A percentile compares a stretch with the other conserved stretches of the same genome.
Evolutionary conservation across 768 basidiomycete species (phyloP).

Genomic region (Boletus reticuloceps): DNA sequence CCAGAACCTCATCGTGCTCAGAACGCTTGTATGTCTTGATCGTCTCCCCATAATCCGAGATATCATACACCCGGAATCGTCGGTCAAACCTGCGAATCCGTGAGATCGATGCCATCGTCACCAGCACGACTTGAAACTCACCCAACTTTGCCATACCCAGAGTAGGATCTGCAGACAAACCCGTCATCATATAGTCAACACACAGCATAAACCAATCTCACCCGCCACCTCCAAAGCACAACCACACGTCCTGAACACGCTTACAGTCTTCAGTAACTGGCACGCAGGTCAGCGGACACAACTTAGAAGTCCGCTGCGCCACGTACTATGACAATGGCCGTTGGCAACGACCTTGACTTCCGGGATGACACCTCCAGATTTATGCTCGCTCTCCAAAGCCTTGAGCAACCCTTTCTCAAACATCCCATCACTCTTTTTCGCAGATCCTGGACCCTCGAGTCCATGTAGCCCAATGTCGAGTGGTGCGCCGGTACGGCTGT

Average conservation of each 20-base stretch:
- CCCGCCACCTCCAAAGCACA: conserved; percentile 88
- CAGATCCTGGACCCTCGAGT: conserved; percentile 56
- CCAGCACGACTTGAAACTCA: conserved; percentile 29
- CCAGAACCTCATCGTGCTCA: conserved; percentile 65
- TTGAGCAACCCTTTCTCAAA: conserved; percentile 77
- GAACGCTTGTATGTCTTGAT: conserved; percentile 85
- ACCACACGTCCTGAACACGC: conserved; percentile 83
- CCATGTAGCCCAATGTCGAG: conserved; percentile 71
- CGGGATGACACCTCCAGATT: conserved; percentile 40
- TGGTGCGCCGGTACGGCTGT: conserved; percentile 52
- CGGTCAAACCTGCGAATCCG: conserved; percentile 70
- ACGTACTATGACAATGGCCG: conserved; percentile 84
- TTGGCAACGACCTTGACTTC: conserved; percentile 90
- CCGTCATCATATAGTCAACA: neutral
- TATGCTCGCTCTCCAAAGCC: conserved; percentile 69
- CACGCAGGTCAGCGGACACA: conserved; percentile 12
- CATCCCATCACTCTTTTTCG: conserved; percentile 76
- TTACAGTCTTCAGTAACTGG: conserved; percentile 87
- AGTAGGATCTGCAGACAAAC: conserved; percentile 57
- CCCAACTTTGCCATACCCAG: conserved; percentile 79
- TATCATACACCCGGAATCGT: conserved; percentile 83
- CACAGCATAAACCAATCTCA: conserved; percentile 33
- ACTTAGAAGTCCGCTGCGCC: too few species aligned
- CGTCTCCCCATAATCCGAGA: conserved; percentile 89
- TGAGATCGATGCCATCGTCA: neutral